Evolutionary conservation across 129 eudicot species (phyloP).

Genomic region (Tagetes erecta): DNA sequence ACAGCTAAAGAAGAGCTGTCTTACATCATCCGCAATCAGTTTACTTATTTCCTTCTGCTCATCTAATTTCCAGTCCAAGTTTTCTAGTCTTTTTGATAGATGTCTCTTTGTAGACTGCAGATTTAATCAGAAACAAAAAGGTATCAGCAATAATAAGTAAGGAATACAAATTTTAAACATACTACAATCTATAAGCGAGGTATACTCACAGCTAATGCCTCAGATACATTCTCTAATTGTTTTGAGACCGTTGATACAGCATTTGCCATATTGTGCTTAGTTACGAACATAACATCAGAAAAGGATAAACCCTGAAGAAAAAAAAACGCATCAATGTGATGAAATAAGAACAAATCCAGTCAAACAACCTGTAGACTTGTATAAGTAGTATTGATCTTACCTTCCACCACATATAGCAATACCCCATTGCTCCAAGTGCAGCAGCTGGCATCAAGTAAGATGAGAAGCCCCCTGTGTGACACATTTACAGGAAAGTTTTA

Average conservation of each 20-base stretch:
- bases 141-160: constrained; percentile 13
- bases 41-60: constrained; percentile 75
- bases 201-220: constrained; percentile 68
- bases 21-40: constrained; percentile 68
- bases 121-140: constrained; percentile 15
- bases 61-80: constrained; percentile 85
- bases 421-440: constrained; percentile 92
- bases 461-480: constrained; percentile 51
- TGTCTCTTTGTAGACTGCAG: constrained; percentile 77
- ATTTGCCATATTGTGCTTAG: constrained; percentile 87
- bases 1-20: constrained; percentile 3
- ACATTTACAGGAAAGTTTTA: constrained; percentile 1
- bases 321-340: not conserved
- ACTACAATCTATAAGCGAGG: not conserved
- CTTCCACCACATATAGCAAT: constrained; percentile 99
- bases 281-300: constrained; percentile 89
- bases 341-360: not conserved
- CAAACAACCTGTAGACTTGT: not conserved
- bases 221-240: constrained; percentile 81
- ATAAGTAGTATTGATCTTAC: constrained; percentile 31
- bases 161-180: not conserved
- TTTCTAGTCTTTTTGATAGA: constrained; percentile 77
- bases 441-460: constrained; percentile 92
- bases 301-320: constrained; percentile 88
- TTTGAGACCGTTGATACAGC: constrained; percentile 88